Percentiles rank a stretch among this genome's conserved stretches.
phyloP scores from a whole-genome alignment of 352 stramenopile species.

The Aphanomyces stellatus region DNA sequence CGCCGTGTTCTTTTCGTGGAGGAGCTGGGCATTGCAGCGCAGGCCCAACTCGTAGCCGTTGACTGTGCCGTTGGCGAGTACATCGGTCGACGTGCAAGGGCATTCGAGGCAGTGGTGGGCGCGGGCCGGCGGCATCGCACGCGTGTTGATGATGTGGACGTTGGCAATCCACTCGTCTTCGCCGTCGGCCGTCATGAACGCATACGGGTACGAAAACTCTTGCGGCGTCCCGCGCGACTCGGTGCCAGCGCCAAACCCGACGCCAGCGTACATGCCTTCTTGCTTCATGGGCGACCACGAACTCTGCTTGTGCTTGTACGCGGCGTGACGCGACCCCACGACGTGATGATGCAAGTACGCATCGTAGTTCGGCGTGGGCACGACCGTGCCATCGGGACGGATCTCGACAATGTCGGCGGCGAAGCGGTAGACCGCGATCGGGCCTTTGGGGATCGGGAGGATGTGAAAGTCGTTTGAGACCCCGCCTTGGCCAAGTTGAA shows the following conservation, averaged over 20 bases:
- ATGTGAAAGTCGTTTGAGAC: slow-evolving; percentile 71
- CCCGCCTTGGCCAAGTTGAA: slow-evolving; percentile 54
- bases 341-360: slow-evolving; percentile 81
- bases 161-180: slow-evolving; percentile 77
- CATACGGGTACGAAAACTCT: slow-evolving; percentile 70
- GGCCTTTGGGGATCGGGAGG: slow-evolving; percentile 60
- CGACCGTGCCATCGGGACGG: slow-evolving; percentile 36
- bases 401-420: slow-evolving; percentile 67
- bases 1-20: slow-evolving; percentile 59
- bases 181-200: slow-evolving; percentile 64
- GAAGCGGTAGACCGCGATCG: slow-evolving; percentile 77
- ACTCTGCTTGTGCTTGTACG: slow-evolving; percentile 40
- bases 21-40: slow-evolving; percentile 57
- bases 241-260: slow-evolving; percentile 69
- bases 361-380: slow-evolving; percentile 55
- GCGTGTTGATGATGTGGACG: slow-evolving; percentile 79
- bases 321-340: slow-evolving; percentile 56
- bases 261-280: slow-evolving; percentile 54
- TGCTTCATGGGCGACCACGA: slow-evolving; percentile 61
- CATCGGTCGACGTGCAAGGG: slow-evolving; percentile 60
- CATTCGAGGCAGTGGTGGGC: slow-evolving; percentile 69
- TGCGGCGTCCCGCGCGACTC: slow-evolving; percentile 71
- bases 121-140: slow-evolving; percentile 31
- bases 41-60: slow-evolving; percentile 38
- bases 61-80: slow-evolving; percentile 37